phyloP scores from a whole-genome alignment of 2,329 filamentous ascomycete species.

The Sphaceloma murrayae region DNA sequence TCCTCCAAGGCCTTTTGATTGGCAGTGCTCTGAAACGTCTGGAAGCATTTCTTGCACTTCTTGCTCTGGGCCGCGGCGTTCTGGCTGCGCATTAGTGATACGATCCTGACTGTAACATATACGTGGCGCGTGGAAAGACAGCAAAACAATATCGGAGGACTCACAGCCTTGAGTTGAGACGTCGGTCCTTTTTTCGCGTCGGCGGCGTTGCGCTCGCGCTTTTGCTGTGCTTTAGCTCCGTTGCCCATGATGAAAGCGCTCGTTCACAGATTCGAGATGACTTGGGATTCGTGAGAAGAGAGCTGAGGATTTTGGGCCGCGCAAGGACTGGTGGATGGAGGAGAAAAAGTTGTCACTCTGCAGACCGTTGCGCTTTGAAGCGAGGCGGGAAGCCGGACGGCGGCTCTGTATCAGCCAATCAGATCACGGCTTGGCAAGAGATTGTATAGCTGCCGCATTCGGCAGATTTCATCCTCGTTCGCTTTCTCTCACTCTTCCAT shows the following conservation, averaged over 20 bases:
- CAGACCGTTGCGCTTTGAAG: too few relatives aligned
- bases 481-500: too few relatives aligned
- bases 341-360: not conserved
- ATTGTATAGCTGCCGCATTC: too few relatives aligned
- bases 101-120: not conserved
- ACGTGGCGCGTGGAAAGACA: not conserved
- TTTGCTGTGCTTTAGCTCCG: constrained; percentile 58
- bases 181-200: constrained; percentile 37
- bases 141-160: constrained; percentile 8
- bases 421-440: too few relatives aligned
- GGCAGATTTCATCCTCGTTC: too few relatives aligned
- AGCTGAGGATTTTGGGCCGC: not conserved
- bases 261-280: too few relatives aligned
- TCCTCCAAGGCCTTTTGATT: constrained; percentile 54
- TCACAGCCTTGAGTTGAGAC: constrained; percentile 22
- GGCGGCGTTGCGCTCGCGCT: constrained; percentile 63
- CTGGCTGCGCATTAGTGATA: constrained; percentile 34
- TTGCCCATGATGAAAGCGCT: constrained; percentile 23
- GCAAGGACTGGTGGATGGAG: not conserved
- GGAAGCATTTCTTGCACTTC: constrained; percentile 67
- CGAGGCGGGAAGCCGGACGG: too few relatives aligned
- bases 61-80: constrained; percentile 67
- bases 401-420: too few relatives aligned
- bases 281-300: not conserved
- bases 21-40: constrained; percentile 69